Conservation (phyloP, 1,284 basidiomycete genomes). For the Caloboletus inedulis region DNA sequence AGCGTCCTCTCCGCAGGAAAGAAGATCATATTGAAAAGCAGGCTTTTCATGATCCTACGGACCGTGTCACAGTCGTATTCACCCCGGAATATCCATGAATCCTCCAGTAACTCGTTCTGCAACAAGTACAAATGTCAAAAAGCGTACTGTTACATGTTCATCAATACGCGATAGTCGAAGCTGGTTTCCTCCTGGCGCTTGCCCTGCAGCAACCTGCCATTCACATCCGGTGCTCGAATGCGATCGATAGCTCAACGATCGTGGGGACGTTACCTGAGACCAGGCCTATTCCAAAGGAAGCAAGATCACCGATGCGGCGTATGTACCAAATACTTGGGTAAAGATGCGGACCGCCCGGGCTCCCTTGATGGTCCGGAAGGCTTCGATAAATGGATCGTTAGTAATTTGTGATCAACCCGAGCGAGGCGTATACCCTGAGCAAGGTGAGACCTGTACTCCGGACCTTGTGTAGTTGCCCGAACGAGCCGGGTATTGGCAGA, state of each 20-base stretch:
- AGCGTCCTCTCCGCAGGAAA: constrained; percentile 40
- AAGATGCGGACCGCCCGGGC: constrained; percentile 47
- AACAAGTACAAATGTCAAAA: constrained; percentile 60
- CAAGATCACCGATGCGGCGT: constrained; percentile 44
- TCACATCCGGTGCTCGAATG: constrained; percentile 46
- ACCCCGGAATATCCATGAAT: neutral
- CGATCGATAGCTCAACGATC: constrained; percentile 36
- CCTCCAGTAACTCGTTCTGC: neutral
- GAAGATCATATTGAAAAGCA: constrained; percentile 48
- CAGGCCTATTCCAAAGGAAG: constrained; percentile 39
- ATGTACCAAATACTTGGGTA: constrained; percentile 51
- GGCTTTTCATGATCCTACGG: constrained; percentile 53
- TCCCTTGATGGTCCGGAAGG: constrained; percentile 55
- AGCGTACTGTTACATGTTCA: constrained; percentile 70
- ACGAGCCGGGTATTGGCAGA: constrained; percentile 39
- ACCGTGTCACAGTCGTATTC: constrained; percentile 41
- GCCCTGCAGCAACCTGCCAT: constrained; percentile 55
- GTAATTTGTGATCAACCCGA: constrained; percentile 58
- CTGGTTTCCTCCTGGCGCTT: constrained; percentile 44
- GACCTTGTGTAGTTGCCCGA: neutral
- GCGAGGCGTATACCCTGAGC: constrained; percentile 60
- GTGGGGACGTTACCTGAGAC: constrained; percentile 49
- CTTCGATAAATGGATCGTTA: constrained; percentile 63
- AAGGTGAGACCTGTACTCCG: constrained; percentile 41
- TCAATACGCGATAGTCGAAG: constrained; percentile 64